phyloP scores from a whole-genome alignment of 495 filamentous ascomycete genomes.

The Xylaria castorea region DNA sequence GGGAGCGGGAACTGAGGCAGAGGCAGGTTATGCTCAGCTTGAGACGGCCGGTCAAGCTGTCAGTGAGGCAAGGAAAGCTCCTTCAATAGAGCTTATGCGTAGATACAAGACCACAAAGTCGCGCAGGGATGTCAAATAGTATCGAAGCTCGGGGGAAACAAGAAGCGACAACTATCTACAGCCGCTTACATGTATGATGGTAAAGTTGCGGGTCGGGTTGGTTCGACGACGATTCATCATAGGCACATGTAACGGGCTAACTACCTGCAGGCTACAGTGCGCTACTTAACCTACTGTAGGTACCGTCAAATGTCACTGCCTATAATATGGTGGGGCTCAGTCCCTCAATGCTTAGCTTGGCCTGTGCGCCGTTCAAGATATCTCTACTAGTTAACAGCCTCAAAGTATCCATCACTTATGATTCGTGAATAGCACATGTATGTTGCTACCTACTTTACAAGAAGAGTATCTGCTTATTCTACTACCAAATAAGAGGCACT shows the following conservation, averaged over 20 bases:
- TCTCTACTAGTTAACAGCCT: neutral
- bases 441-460: neutral
- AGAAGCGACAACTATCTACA: neutral
- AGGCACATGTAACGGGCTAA: neutral
- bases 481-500: neutral
- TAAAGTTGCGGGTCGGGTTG: constrained; percentile 20
- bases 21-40: neutral
- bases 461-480: neutral
- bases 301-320: neutral
- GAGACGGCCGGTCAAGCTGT: constrained; percentile 4
- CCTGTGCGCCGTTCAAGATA: neutral
- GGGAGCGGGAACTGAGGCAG: neutral
- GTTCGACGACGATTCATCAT: constrained; percentile 11
- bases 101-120: neutral
- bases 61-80: neutral
- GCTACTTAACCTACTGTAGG: neutral
- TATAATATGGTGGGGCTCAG: neutral
- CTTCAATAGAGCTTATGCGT: neutral
- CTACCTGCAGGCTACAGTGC: neutral
- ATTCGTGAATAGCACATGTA: neutral
- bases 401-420: neutral
- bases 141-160: neutral
- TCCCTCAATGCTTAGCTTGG: neutral
- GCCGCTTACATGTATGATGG: constrained; percentile 20
- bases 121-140: neutral